Evolutionary conservation across 768 basidiomycete species (phyloP).

Genomic region (Amanita fuliginea): DNA sequence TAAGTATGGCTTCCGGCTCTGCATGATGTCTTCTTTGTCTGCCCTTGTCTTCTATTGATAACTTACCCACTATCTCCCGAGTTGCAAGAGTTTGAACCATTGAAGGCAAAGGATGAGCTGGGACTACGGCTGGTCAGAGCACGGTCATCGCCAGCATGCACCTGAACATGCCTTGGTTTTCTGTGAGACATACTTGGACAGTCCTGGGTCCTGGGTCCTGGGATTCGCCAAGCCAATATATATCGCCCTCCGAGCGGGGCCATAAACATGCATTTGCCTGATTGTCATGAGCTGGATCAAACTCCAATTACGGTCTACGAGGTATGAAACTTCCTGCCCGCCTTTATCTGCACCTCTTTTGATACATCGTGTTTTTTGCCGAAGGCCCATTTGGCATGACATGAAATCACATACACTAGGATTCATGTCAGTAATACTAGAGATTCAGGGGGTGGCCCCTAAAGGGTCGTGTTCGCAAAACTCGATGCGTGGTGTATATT

Average conservation of each 20-base stretch:
- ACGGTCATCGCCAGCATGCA: not conserved
- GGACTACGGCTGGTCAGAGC: not conserved
- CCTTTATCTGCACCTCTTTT: not conserved
- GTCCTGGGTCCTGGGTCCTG: no score
- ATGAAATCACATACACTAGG: no score
- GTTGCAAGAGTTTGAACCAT: slow-evolving; percentile 28
- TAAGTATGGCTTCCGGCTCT: slow-evolving; percentile 26
- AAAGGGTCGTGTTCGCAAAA: not conserved
- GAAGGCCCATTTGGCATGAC: not conserved
- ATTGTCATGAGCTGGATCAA: not conserved
- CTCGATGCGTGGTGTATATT: not conserved
- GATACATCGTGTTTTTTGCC: not conserved
- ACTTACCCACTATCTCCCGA: slow-evolving; percentile 27
- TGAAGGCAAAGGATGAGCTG: slow-evolving; percentile 25
- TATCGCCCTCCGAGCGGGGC: not conserved
- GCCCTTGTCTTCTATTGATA: slow-evolving; percentile 1
- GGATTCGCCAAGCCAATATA: not conserved
- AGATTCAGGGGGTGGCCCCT: not conserved
- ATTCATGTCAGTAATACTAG: no score
- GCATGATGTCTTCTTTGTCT: not conserved
- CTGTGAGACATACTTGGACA: slow-evolving; percentile 2
- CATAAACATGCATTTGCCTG: not conserved
- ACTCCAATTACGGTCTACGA: not conserved
- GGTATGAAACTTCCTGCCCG: not conserved
- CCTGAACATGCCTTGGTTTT: slow-evolving; percentile 1